phyloP scores from a whole-genome alignment of 208 protist species.

The Crithidia bombi region DNA sequence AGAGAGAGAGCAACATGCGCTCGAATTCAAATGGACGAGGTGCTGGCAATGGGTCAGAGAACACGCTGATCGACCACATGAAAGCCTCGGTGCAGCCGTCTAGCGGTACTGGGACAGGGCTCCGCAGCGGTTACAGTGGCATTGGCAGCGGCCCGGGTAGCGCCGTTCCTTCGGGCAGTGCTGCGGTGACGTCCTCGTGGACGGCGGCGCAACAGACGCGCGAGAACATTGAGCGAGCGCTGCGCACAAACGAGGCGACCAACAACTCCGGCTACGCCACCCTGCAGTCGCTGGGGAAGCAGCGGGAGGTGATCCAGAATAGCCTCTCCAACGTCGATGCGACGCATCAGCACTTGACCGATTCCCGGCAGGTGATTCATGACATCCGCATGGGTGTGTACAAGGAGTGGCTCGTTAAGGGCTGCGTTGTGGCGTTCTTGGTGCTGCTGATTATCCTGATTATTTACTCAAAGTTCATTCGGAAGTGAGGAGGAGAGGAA shows the following conservation, averaged over 20 bases:
- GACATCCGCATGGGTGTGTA: constrained; percentile 76
- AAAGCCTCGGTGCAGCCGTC: constrained; percentile 36
- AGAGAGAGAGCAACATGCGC: constrained; percentile 3
- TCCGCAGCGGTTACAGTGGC: constrained; percentile 30
- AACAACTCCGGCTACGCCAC: constrained; percentile 74
- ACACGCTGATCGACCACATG: constrained; percentile 55
- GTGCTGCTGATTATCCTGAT: constrained; percentile 60
- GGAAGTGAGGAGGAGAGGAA: constrained; percentile 22
- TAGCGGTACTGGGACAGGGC: neutral
- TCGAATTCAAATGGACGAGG: neutral
- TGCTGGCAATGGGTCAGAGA: constrained; percentile 13
- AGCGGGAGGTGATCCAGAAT: constrained; percentile 70
- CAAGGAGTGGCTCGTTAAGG: constrained; percentile 80
- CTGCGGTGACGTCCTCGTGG: constrained; percentile 7
- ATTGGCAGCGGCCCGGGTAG: constrained; percentile 16
- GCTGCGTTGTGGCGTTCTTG: constrained; percentile 48
- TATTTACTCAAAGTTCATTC: constrained; percentile 75
- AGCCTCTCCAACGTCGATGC: constrained; percentile 54
- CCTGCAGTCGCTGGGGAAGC: constrained; percentile 66
- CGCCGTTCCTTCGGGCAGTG: constrained; percentile 12
- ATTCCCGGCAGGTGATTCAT: constrained; percentile 60
- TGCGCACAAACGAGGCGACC: constrained; percentile 62
- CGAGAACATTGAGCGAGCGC: constrained; percentile 67
- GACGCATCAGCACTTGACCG: constrained; percentile 55
- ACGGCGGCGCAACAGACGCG: constrained; percentile 45